A percentile compares a stretch with the other conserved stretches of the same genome.
Evolutionary conservation across 2,329 filamentous ascomycete genomes (phyloP).

Genomic region (Plectosphaerella cucumerina): DNA sequence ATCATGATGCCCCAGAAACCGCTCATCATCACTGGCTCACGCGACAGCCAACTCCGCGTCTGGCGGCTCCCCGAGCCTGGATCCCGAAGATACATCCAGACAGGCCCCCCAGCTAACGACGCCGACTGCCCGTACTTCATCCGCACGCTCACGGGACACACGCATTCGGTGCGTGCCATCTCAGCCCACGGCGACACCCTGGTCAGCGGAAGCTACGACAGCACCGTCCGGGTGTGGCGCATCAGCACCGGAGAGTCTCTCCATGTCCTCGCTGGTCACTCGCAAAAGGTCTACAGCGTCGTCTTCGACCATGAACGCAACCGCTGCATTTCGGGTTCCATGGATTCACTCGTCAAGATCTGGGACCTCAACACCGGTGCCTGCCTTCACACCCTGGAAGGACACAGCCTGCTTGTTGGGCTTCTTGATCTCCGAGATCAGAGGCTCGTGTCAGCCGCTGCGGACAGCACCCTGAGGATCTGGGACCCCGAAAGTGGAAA

Average conservation of each 20-base stretch:
- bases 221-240: conserved; percentile 91
- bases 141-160: conserved; percentile 78
- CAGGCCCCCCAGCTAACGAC: conserved; percentile 66
- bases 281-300: conserved; percentile 94
- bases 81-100: conserved; percentile 75
- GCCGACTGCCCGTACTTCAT: conserved; percentile 93
- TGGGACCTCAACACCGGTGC: conserved; percentile 89
- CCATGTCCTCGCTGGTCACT: conserved; percentile 80
- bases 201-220: conserved; percentile 97
- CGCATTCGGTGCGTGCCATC: conserved; percentile 92
- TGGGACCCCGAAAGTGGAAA: conserved; percentile 94
- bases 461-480: conserved; percentile 90
- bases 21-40: conserved; percentile 93
- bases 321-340: conserved; percentile 94
- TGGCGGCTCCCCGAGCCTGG: conserved; percentile 86
- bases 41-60: conserved; percentile 88
- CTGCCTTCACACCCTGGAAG: conserved; percentile 85
- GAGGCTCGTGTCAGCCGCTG: conserved; percentile 88
- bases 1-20: conserved; percentile 93
- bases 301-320: conserved; percentile 89
- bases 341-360: conserved; percentile 97
- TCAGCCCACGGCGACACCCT: conserved; percentile 91
- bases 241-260: conserved; percentile 90
- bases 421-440: conserved; percentile 86
- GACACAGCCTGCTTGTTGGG: conserved; percentile 87